phyloP scores from a whole-genome alignment of 805 yeast genomes.

The Kockiozyma suomiensis region DNA sequence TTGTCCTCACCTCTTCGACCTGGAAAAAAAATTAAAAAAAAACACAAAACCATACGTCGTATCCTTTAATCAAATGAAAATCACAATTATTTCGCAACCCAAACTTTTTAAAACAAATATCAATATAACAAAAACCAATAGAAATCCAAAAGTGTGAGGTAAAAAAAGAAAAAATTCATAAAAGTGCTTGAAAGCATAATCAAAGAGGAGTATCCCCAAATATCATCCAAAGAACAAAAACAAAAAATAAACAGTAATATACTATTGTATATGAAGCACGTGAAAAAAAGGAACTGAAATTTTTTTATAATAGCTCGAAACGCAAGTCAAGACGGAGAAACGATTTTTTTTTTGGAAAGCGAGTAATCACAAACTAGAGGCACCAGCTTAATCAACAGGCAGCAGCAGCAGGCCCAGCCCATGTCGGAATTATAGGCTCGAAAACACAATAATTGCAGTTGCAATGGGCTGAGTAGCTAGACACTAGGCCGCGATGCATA shows the following conservation, averaged over 20 bases:
- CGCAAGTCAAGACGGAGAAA: not conserved
- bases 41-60: not conserved
- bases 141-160: not conserved
- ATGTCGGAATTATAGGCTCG: constrained; percentile 17
- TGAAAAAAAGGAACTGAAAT: not conserved
- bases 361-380: not conserved
- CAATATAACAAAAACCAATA: constrained; percentile 1
- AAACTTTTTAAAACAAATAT: not conserved
- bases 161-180: not conserved
- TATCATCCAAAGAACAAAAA: too few relatives aligned
- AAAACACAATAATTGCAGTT: constrained; percentile 29
- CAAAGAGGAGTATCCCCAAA: too few relatives aligned
- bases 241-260: too few relatives aligned
- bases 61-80: not conserved
- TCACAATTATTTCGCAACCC: not conserved
- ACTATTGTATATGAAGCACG: too few relatives aligned
- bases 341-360: too few relatives aligned
- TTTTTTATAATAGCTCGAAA: not conserved
- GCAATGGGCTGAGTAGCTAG: constrained; percentile 23
- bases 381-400: constrained; percentile 10
- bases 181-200: not conserved
- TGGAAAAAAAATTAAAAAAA: not conserved
- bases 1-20: not conserved
- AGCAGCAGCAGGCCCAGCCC: constrained; percentile 28
- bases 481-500: constrained; percentile 3